phyloP scores from a whole-genome alignment of 2,329 filamentous ascomycete genomes.

The Trichophyton verrucosum region DNA sequence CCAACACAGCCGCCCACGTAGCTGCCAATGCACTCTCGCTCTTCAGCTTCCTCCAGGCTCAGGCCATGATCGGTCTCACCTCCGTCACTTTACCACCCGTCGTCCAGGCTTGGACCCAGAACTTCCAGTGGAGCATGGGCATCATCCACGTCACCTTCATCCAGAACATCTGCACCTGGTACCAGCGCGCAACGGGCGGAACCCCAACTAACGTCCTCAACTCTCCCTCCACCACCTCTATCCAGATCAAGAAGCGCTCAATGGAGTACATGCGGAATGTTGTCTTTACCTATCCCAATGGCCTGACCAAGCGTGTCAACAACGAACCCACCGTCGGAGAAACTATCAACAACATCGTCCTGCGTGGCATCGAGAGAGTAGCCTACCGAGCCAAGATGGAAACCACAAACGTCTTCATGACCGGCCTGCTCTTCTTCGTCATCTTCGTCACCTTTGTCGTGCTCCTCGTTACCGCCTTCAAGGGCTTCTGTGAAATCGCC shows the following conservation, averaged over 20 bases:
- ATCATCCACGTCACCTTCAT: slow-evolving; percentile 81
- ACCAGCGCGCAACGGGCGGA: slow-evolving; percentile 84
- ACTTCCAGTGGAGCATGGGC: slow-evolving; percentile 97
- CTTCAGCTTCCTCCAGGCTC: slow-evolving; percentile 87
- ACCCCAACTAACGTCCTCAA: slow-evolving; percentile 68
- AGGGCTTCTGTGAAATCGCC: slow-evolving; percentile 64
- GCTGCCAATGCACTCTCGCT: slow-evolving; percentile 89
- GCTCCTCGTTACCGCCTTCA: slow-evolving; percentile 63
- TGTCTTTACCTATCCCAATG: slow-evolving; percentile 7
- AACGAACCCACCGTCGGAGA: slow-evolving; percentile 41
- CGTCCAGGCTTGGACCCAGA: slow-evolving; percentile 86
- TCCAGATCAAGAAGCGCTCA: slow-evolving; percentile 67
- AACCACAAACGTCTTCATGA: slow-evolving; percentile 84
- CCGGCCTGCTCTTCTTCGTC: slow-evolving; percentile 77
- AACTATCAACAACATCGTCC: slow-evolving; percentile 36
- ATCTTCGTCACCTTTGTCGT: slow-evolving; percentile 67
- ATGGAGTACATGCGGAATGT: slow-evolving; percentile 24
- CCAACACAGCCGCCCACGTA: slow-evolving; percentile 87
- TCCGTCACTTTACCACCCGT: slow-evolving; percentile 73
- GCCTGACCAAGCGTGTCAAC: slow-evolving; percentile 44
- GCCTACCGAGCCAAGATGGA: slow-evolving; percentile 79
- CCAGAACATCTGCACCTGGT: slow-evolving; percentile 86
- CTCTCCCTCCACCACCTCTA: slow-evolving; percentile 59
- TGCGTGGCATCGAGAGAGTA: slow-evolving; percentile 78
- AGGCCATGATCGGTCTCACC: slow-evolving; percentile 80